Evolutionary conservation across 441 rosid genomes (phyloP).

Genomic region (Populus hybrid): DNA sequence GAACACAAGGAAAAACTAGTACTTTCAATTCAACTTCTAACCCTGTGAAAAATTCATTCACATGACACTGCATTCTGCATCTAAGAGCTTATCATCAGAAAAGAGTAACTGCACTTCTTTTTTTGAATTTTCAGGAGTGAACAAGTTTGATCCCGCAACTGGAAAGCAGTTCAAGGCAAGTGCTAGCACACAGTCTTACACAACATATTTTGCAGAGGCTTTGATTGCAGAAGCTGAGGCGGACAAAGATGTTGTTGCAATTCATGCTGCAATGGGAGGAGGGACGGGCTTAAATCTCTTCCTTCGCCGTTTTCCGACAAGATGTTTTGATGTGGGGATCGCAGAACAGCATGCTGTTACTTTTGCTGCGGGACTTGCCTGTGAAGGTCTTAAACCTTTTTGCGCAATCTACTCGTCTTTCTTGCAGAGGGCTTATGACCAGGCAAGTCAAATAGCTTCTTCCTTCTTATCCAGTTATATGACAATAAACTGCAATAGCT

Average conservation of each 20-base stretch:
- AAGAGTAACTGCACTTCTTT: neutral
- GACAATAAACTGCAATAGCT: neutral
- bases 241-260: slow-evolving; percentile 76
- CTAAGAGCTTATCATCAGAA: neutral
- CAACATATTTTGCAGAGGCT: slow-evolving; percentile 90
- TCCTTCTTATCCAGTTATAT: neutral
- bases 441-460: slow-evolving; percentile 44
- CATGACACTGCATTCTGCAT: neutral
- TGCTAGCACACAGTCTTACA: slow-evolving; percentile 63
- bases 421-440: slow-evolving; percentile 95
- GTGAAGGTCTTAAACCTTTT: slow-evolving; percentile 89
- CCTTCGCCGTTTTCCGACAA: slow-evolving; percentile 75
- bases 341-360: slow-evolving; percentile 98
- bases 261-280: slow-evolving; percentile 99
- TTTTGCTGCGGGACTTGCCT: slow-evolving; percentile 92
- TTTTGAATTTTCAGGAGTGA: slow-evolving; percentile 52
- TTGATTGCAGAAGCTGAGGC: slow-evolving; percentile 84
- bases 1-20: neutral
- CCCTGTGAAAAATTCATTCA: neutral
- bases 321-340: slow-evolving; percentile 93
- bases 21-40: neutral
- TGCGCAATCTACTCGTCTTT: slow-evolving; percentile 92
- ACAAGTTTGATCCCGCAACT: slow-evolving; percentile 84
- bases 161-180: slow-evolving; percentile 87
- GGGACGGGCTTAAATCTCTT: slow-evolving; percentile 86